Percentiles rank a stretch among this genome's conserved stretches.
Conservation (phyloP, 176 grass and related monocot genomes). For the Zea luxurians region DNA sequence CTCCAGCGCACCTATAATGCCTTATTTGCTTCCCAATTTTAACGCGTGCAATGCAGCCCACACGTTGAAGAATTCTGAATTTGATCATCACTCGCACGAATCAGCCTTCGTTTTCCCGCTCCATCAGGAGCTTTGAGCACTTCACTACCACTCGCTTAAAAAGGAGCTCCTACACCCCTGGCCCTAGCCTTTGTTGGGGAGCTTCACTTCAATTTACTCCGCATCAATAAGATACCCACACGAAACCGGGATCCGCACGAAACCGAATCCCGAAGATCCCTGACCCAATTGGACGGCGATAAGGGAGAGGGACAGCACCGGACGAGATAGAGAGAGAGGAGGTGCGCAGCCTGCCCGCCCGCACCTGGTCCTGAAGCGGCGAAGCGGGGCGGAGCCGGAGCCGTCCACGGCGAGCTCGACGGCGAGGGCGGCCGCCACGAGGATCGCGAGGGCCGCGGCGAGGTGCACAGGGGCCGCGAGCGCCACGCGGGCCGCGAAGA, state of each 20-base stretch:
- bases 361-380: slow-evolving; percentile 74
- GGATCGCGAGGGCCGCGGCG: slow-evolving; percentile 47
- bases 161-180: not conserved
- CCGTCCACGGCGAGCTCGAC: slow-evolving; percentile 71
- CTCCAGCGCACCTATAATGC: not conserved
- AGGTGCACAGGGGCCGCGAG: slow-evolving; percentile 58
- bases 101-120: not conserved
- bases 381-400: slow-evolving; percentile 27
- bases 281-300: not conserved
- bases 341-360: too few relatives aligned
- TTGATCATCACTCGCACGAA: not conserved
- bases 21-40: not conserved
- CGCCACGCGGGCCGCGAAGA: slow-evolving; percentile 76
- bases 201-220: not conserved
- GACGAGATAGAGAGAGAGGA: too few relatives aligned
- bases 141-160: not conserved
- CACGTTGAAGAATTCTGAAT: not conserved
- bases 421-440: slow-evolving; percentile 50
- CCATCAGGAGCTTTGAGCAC: too few relatives aligned
- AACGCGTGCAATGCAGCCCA: not conserved
- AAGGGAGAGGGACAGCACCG: not conserved
- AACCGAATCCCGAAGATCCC: not conserved
- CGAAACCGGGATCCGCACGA: not conserved
- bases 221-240: not conserved
- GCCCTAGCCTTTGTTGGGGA: not conserved